These are phyloP conservation scores for Penicillium coprophilum DNA, from an alignment of 495 filamentous ascomycete species.

Conservation along the genomic window DNA sequence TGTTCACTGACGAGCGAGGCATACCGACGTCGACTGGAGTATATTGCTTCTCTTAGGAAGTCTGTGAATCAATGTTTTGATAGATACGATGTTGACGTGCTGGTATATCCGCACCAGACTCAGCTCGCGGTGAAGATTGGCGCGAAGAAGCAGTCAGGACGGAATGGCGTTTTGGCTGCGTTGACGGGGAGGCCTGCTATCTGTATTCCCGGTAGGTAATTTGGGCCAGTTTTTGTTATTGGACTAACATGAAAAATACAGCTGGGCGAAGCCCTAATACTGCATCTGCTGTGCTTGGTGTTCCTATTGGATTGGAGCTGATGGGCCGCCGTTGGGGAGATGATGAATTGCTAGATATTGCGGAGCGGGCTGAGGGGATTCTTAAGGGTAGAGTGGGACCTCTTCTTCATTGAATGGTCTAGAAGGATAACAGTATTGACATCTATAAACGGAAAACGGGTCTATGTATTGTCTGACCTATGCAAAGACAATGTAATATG, in stretches of 20 bases:
- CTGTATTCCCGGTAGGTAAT: conserved; percentile 49
- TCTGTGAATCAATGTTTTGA: conserved; percentile 50
- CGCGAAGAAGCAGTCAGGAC: conserved; percentile 50
- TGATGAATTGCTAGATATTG: conserved; percentile 52
- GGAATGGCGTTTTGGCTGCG: conserved; percentile 66
- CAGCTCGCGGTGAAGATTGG: conserved; percentile 62
- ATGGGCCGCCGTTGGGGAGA: conserved; percentile 56
- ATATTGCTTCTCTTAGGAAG: conserved; percentile 48
- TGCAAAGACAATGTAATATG: conserved; percentile 7
- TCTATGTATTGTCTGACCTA: conserved; percentile 5
- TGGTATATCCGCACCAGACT: conserved; percentile 66
- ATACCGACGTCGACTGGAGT: conserved; percentile 43
- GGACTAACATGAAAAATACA: conserved; percentile 11
- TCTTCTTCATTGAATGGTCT: conserved; percentile 26
- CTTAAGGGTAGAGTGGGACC: conserved; percentile 48
- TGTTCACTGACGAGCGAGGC: conserved; percentile 46
- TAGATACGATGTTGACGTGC: conserved; percentile 49
- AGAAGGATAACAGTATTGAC: background rate
- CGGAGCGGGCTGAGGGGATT: conserved; percentile 40
- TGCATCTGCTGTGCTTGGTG: conserved; percentile 49
- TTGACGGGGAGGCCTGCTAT: conserved; percentile 64
- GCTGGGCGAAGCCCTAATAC: conserved; percentile 47
- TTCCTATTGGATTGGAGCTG: conserved; percentile 66
- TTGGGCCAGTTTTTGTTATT: background rate
- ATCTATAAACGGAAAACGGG: conserved; percentile 5